Base-by-base conservation (phyloP, 202 grass and related monocot genomes). In the Carex arenaria region DNA sequence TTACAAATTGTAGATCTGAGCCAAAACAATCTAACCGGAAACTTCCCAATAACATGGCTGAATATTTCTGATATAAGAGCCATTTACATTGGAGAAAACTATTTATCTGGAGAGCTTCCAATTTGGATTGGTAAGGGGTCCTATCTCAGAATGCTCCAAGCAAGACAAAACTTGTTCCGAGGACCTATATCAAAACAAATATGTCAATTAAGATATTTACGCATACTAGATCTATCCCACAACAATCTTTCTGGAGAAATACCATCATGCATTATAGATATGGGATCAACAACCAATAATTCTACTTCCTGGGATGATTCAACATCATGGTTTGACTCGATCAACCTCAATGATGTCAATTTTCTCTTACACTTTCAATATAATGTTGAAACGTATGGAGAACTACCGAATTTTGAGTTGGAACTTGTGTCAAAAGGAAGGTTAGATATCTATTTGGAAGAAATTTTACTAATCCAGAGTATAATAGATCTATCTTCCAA, bases 401-500 rank as follows among this genome's bases (percentile, higher is more conserved):
- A 4, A 40, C 0, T 14, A 9, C 2, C 0, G 19, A 13, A 47
- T 47, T 72, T 2, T 72, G 43, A 1, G 23, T 6, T 51, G 40
- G 4, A 80, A 49, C 22, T 80, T 13, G 9, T 64, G 18, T 63
- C 78, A 1, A 86, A 86, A 79, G 4, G 64, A 4, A 72, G 88
- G 20, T 2, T 23, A 0, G 79, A 84, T 13, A 0, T 22, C 0
- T 86, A 86, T 17, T 55, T 1, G 20, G 49, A 42, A 0, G 31
- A 52, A 2, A 52, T 61, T 15, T 64, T 84, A 13, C 26, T 17
- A 67, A 13, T 12, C 8, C 55, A 78, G 19, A 22, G 69, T 67
- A 28, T 70, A 8, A n/a, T 89, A 3, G 88, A 89, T 20, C 47
- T 89, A 3, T 89, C 88, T 84, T 80, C 80, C 0, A 89, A 87